Evolutionary conservation across 176 grass and related monocot species (phyloP).

Genomic region (Ampelocalamus luodianensis): DNA sequence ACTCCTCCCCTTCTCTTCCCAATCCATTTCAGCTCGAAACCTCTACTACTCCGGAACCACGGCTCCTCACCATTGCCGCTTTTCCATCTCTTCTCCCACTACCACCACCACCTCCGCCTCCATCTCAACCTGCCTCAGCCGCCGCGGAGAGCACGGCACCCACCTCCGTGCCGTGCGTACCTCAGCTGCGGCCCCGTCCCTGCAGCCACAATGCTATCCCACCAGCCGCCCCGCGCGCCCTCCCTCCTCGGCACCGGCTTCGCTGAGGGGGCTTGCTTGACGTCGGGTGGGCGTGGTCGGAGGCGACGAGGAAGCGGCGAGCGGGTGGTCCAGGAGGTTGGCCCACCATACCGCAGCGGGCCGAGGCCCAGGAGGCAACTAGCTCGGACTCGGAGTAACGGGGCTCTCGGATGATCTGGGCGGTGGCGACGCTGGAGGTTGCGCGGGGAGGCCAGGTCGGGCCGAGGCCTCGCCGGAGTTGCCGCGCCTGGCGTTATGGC

Average conservation of each 20-base stretch:
- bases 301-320: slow-evolving; percentile 15
- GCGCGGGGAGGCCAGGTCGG: no score
- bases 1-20: no score
- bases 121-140: not conserved
- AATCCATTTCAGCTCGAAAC: no score
- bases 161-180: not conserved
- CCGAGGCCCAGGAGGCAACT: not conserved
- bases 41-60: no score
- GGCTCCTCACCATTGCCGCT: no score
- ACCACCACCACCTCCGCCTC: no score
- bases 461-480: no score
- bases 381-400: no score
- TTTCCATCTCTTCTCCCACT: no score
- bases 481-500: no score
- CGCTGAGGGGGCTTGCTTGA: slow-evolving; percentile 40
- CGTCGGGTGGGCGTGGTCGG: slow-evolving; percentile 16
- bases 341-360: not conserved
- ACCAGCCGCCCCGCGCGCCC: not conserved
- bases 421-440: no score
- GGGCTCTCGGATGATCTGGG: no score
- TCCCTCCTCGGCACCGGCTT: slow-evolving; percentile 16
- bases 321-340: not conserved
- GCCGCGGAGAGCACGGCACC: not conserved
- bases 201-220: not conserved
- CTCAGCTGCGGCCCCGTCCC: not conserved